Evolutionary conservation across 2,329 filamentous ascomycete species (phyloP), one percentile per base, ranked within the genome.

Genomic region (Ascochyta lentis): DNA sequence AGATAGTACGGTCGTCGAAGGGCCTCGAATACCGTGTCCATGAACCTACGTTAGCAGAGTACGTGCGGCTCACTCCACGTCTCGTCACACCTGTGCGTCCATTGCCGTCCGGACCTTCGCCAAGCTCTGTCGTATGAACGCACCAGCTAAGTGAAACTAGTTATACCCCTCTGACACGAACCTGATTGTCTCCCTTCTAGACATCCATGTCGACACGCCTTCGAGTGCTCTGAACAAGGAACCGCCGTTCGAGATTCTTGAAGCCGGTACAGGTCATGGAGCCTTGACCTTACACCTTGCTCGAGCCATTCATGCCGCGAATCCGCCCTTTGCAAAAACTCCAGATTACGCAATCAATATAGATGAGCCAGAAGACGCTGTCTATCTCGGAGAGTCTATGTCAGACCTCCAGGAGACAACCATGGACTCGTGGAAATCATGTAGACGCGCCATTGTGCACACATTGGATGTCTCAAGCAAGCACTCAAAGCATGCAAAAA

Each of bases 221-320:
- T 77, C 27, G 61, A 67, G 34, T 68, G 76, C 75, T 6, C 72
- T 76, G 33, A 57, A 19, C 52, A 53, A 51, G 35, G 58, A 46
- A 74, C 79, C 67, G 8, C 84, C 82, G 0, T 73, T 93, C 12
- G 89, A 94, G 69, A 90, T 95, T 40, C 86, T 95, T 48, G 91
- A 95, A 75, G 90, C 90, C 42, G 91, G 91, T 15, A 95, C 91
- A 3, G 91, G 91, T n/a, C 90, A 93, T 80, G 91, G 91, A 54
- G 87, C 88, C 31, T 76, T 95, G 54, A 94, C 90, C 0, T 76
- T 95, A 4, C 85, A 93, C 68, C 80, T 95, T 22, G 87, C 90
- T 27, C 84, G 89, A 48, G 89, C 90, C 3, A 85, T 95, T 41
- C 89, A 93, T 69, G 90, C 85, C 40, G 89, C 86, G 16, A 93